A percentile compares a stretch with the other conserved stretches of the same genome.
phyloP scores from a whole-genome alignment of 1,284 basidiomycete species.

The Trichosporon coremiiforme region DNA sequence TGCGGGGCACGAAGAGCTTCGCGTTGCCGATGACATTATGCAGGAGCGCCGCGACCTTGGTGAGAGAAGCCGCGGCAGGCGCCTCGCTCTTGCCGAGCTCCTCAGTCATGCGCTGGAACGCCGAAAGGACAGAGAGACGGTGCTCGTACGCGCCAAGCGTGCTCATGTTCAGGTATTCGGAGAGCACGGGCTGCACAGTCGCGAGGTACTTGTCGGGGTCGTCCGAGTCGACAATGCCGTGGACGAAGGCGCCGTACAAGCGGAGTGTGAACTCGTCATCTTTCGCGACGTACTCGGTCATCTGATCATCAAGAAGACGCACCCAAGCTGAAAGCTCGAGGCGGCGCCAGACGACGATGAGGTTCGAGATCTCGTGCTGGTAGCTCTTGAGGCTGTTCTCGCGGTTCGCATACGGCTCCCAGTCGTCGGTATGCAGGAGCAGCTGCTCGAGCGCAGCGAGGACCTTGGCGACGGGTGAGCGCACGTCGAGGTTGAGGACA shows the following conservation, averaged over 20 bases:
- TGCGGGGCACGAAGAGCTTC: conserved; percentile 62
- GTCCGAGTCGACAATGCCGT: conserved; percentile 64
- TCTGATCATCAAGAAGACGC: conserved; percentile 73
- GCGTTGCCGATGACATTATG: conserved; percentile 70
- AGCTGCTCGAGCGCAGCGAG: conserved; percentile 85
- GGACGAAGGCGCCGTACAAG: conserved; percentile 77
- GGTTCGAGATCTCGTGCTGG: conserved; percentile 67
- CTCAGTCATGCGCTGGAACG: conserved; percentile 64
- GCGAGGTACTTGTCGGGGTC: conserved; percentile 59
- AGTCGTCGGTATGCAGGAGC: conserved; percentile 86
- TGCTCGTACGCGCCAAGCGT: conserved; percentile 79
- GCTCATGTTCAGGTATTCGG: conserved; percentile 76
- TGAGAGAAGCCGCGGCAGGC: conserved; percentile 52
- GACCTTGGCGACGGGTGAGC: conserved; percentile 78
- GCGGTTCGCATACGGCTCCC: conserved; percentile 91
- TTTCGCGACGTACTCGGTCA: conserved; percentile 63
- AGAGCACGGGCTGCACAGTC: conserved; percentile 74
- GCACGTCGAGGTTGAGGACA: conserved; percentile 67
- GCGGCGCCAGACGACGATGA: conserved; percentile 89
- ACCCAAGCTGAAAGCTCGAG: conserved; percentile 89
- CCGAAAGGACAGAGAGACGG: conserved; percentile 68
- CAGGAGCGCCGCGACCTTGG: conserved; percentile 66
- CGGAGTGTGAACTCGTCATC: conserved; percentile 90
- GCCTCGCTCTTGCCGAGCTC: conserved; percentile 41
- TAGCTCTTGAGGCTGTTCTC: conserved; percentile 75